A percentile compares a stretch with the other conserved stretches of the same genome.
phyloP scores from a whole-genome alignment of 1,284 basidiomycete genomes.

The Chalciporus piperatoides region DNA sequence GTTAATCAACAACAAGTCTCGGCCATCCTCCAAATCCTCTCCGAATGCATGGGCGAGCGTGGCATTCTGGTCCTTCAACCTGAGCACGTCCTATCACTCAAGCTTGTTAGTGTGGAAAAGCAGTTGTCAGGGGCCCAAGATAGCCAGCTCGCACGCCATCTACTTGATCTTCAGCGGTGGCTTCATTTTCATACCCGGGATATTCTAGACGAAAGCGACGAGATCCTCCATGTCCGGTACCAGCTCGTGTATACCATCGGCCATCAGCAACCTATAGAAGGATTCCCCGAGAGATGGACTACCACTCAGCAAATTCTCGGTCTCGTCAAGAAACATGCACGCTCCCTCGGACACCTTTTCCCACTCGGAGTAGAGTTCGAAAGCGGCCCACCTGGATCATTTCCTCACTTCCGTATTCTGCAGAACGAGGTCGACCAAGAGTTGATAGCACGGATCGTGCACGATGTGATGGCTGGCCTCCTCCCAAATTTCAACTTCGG shows the following conservation, averaged over 20 bases:
- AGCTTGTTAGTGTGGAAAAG: slow-evolving; percentile 42
- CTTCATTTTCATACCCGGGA: slow-evolving; percentile 38
- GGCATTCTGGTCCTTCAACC: slow-evolving; percentile 49
- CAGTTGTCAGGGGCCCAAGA: slow-evolving; percentile 12
- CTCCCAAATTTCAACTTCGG: slow-evolving; percentile 22
- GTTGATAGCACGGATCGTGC: slow-evolving; percentile 24
- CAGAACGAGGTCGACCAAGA: slow-evolving; percentile 20
- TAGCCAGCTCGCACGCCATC: slow-evolving; percentile 2
- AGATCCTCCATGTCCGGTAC: slow-evolving; percentile 46
- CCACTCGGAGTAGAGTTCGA: slow-evolving; percentile 17
- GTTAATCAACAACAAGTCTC: slow-evolving; percentile 15
- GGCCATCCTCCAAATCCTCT: slow-evolving; percentile 31
- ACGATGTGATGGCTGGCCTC: slow-evolving; percentile 27
- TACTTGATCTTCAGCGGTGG: slow-evolving; percentile 35
- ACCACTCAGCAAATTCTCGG: slow-evolving; percentile 40
- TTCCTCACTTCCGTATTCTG: slow-evolving; percentile 36
- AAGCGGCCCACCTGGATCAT: slow-evolving; percentile 20
- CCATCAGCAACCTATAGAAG: slow-evolving; percentile 39
- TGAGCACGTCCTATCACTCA: slow-evolving; percentile 51
- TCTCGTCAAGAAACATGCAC: slow-evolving; percentile 20
- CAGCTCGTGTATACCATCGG: slow-evolving; percentile 50
- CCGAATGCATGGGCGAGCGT: slow-evolving; percentile 36
- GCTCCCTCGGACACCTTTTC: slow-evolving; percentile 13
- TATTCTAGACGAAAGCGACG: slow-evolving; percentile 53
- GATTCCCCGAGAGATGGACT: slow-evolving; percentile 46